phyloP scores from a whole-genome alignment of 1,139 yeast species.

The Debaryomycetaceae sp. region DNA sequence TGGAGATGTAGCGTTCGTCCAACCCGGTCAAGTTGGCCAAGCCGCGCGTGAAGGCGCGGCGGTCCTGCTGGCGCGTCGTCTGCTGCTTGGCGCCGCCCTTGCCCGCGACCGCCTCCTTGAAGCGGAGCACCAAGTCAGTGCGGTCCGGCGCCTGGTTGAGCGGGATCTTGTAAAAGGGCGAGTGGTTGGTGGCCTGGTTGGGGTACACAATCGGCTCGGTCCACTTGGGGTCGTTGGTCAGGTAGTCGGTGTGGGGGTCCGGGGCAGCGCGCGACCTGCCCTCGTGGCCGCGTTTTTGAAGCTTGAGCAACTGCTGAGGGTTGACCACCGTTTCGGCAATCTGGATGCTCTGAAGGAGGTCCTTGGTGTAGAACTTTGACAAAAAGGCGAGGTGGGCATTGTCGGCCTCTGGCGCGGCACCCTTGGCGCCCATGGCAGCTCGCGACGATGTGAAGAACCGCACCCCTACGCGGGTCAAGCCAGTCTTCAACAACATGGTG shows the following conservation, averaged over 20 bases:
- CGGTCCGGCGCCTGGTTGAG: conserved; percentile 39
- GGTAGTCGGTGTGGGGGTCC: conserved; percentile 24
- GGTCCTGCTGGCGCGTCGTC: conserved; percentile 15
- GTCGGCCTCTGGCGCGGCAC: background rate
- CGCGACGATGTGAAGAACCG: conserved; percentile 3
- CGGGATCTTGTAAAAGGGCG: conserved; percentile 44
- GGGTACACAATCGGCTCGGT: conserved; percentile 45
- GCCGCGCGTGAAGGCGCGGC: conserved; percentile 45
- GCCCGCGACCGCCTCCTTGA: conserved; percentile 17
- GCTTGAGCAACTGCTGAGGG: conserved; percentile 49
- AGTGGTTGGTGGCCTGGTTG: conserved; percentile 34
- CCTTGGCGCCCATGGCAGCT: background rate
- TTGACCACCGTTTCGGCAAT: conserved; percentile 72
- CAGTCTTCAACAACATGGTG: too few species aligned
- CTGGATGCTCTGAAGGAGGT: conserved; percentile 72
- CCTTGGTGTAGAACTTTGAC: conserved; percentile 70
- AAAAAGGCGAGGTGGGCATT: conserved; percentile 52
- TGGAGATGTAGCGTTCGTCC: conserved; percentile 58
- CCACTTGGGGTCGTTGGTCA: conserved; percentile 41
- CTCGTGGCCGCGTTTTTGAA: conserved; percentile 28
- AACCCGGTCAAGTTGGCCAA: conserved; percentile 73
- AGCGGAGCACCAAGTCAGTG: conserved; percentile 36
- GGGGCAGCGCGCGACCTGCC: conserved; percentile 34
- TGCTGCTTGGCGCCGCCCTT: conserved; percentile 10
- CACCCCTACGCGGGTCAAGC: conserved; percentile 3